These are phyloP conservation scores for Knufia fluminis DNA, from an alignment of 2,329 filamentous ascomycete genomes.

Conservation along the genomic window DNA sequence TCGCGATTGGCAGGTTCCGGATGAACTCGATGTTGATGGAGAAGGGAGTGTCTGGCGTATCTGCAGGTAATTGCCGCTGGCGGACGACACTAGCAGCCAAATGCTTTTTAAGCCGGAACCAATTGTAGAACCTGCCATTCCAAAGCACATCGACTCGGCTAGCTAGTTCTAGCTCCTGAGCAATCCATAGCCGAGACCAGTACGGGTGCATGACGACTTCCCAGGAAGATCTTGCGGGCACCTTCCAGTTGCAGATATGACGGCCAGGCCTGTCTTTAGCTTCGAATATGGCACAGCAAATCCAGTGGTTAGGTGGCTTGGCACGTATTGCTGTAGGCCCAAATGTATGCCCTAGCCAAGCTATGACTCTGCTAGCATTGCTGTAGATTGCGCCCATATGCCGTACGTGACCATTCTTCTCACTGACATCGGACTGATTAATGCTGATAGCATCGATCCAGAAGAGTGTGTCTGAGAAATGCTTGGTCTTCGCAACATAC, in stretches of 20 bases:
- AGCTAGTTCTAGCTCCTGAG: slow-evolving; percentile 2
- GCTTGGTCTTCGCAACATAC: background rate
- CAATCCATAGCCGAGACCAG: slow-evolving; percentile 7
- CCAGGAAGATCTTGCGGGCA: background rate
- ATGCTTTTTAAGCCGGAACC: background rate
- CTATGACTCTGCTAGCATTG: slow-evolving; percentile 5
- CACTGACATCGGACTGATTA: slow-evolving; percentile 7
- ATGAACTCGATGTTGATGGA: background rate
- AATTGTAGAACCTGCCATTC: background rate
- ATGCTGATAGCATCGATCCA: slow-evolving; percentile 14
- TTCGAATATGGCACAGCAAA: background rate
- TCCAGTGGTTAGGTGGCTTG: background rate
- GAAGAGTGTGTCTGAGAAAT: slow-evolving; percentile 2
- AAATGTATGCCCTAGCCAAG: background rate
- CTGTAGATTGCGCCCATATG: slow-evolving; percentile 8
- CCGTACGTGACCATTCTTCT: slow-evolving; percentile 6
- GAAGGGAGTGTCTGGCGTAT: background rate
- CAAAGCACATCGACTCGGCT: slow-evolving; percentile 1
- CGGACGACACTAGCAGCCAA: background rate
- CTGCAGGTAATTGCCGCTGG: background rate
- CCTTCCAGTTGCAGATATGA: background rate
- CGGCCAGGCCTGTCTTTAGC: too few species aligned
- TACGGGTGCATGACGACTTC: slow-evolving; percentile 1
- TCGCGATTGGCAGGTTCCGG: background rate
- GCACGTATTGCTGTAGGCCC: background rate